Conservation (phyloP, 2,329 filamentous ascomycete genomes). For the Cladophialophora immunda region DNA sequence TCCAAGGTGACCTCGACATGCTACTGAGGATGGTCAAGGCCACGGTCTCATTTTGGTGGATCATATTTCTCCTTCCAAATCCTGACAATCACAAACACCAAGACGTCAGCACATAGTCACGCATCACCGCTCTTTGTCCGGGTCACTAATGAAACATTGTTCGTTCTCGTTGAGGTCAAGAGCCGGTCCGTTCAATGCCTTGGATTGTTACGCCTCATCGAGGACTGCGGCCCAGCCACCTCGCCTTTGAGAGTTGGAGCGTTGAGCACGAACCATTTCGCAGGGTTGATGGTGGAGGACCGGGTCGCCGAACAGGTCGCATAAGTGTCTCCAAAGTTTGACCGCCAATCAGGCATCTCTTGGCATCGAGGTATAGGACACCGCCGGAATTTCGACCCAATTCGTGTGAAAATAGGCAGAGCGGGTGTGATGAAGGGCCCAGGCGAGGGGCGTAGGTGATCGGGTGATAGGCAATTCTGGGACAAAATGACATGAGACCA, state of each 20-base stretch:
- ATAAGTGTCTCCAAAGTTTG: constrained; percentile 29
- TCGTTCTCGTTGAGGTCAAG: constrained; percentile 7
- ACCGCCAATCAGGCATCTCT: constrained; percentile 35
- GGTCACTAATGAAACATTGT: constrained; percentile 22
- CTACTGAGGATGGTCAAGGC: constrained; percentile 2
- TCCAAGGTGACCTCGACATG: background rate
- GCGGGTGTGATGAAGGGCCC: constrained; percentile 14
- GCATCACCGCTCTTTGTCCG: constrained; percentile 26
- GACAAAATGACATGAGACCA: constrained; percentile 26
- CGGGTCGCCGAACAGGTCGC: constrained; percentile 38
- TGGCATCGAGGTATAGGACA: constrained; percentile 30
- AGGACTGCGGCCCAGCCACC: constrained; percentile 30
- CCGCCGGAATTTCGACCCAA: constrained; percentile 32
- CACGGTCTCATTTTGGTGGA: constrained; percentile 44
- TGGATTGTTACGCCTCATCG: constrained; percentile 14
- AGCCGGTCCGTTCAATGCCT: constrained; percentile 8
- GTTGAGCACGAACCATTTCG: constrained; percentile 1
- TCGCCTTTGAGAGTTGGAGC: constrained; percentile 15
- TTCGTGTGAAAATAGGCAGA: constrained; percentile 25
- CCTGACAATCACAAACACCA: constrained; percentile 60
- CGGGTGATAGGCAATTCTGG: constrained; percentile 22
- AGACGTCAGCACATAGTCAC: constrained; percentile 29
- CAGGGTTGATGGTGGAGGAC: constrained; percentile 19
- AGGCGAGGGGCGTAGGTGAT: constrained; percentile 13
- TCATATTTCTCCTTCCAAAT: constrained; percentile 99